Evolutionary conservation across 345 rosid genomes (phyloP), one percentile per base, ranked within the genome.

Genomic region (thale cress (Arabidopsis thaliana)): DNA sequence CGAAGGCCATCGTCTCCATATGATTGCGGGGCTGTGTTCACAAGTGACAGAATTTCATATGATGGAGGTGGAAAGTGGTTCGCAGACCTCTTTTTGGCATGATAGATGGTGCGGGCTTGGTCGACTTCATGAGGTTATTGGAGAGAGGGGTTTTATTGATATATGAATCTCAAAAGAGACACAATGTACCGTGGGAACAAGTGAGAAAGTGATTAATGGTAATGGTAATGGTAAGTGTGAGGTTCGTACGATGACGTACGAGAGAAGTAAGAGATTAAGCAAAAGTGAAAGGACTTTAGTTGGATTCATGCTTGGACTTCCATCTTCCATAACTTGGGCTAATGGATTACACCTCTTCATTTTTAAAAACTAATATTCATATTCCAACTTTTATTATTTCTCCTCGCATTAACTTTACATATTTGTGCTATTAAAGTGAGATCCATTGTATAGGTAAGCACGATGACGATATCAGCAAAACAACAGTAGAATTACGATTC

Each of bases 301-400:
- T 72, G 81, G 81, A 71, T 78, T 78, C 78, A 78, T 78, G 74
- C 81, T 72, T 44, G 74, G 81, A 78, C 69, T 34, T 72, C 81
- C 81, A 78, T 78, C 80, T 77, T 78, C 81, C 78, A 72, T 37
- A 72, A 36, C 81, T 72, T 61, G 8, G 81, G 81, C 68, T 67
- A 78, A 72, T 78, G 81, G 74, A 67, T 72, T 73, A 78, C 78
- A 78, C 81, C 73, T 78, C 59, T 66, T 61, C 6, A 34, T 69
- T 57, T 25, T 57, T 13, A 9, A 8, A 8, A 3, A 23, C 8
- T n/a, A n/a, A 13, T 40, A 1, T 9, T 8, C 4, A 48, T 4
- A 59, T 72, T 78, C 73, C 57, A 78, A 23, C 2, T 60, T 77
- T 11, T 78, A 71, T 40, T 33, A 58, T 64, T 77, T 58, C 57